Conservation (phyloP, 2,329 filamentous ascomycete genomes). For the Botrytis elliptica region DNA sequence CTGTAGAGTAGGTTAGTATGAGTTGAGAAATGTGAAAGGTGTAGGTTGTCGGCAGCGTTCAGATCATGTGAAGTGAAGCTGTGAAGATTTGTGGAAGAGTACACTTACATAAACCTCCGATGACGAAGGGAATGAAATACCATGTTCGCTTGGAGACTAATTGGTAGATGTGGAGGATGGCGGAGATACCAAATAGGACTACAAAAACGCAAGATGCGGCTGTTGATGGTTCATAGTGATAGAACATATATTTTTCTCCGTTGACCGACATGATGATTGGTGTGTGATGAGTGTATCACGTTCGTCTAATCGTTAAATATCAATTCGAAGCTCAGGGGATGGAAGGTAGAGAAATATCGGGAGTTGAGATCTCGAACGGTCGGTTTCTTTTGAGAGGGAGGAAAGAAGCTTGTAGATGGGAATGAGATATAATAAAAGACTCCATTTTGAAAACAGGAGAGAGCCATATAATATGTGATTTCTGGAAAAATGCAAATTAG, state of each 20-base stretch:
- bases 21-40: neutral
- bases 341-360: neutral
- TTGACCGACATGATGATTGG: neutral
- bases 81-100: neutral
- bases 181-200: slow-evolving; percentile 22
- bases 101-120: slow-evolving; percentile 31
- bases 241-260: slow-evolving; percentile 15
- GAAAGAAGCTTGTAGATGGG: neutral
- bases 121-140: slow-evolving; percentile 37
- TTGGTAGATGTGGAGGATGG: slow-evolving; percentile 26
- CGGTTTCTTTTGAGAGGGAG: neutral
- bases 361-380: neutral
- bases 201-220: slow-evolving; percentile 26
- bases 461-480: neutral
- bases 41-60: neutral
- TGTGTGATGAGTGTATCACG: neutral
- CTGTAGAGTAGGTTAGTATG: slow-evolving; percentile 36
- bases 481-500: neutral
- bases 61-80: no score
- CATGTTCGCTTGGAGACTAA: slow-evolving; percentile 27
- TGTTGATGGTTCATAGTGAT: slow-evolving; percentile 28
- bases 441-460: neutral
- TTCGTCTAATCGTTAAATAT: neutral
- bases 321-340: neutral
- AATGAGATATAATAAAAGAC: neutral